Evolutionary conservation across 768 basidiomycete species (phyloP).

Genomic region (Asterophora parasitica): DNA sequence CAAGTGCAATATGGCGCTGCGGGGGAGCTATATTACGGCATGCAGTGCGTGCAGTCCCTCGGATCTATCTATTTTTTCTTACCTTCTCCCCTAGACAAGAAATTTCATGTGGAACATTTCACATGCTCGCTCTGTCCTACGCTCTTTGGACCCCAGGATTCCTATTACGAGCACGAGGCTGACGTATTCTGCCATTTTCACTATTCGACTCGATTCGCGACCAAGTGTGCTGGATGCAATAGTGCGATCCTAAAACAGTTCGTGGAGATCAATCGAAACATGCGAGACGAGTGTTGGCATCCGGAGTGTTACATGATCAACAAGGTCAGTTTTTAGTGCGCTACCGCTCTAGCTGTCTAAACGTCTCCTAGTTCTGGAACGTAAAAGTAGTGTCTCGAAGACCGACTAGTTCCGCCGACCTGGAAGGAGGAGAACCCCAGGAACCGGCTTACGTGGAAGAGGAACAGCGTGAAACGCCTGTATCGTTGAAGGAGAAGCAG

Average conservation of each 20-base stretch:
- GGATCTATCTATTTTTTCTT: conserved; percentile 8
- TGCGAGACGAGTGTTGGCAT: conserved; percentile 99
- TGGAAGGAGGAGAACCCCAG: conserved; percentile 45
- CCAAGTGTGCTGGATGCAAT: conserved; percentile 96
- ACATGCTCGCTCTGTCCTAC: conserved; percentile 96
- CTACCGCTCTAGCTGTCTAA: conserved; percentile 2
- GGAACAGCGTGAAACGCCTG: conserved; percentile 74
- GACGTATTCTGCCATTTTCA: conserved; percentile 99
- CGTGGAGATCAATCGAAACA: conserved; percentile 98
- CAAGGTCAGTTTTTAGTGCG: conserved; percentile 56
- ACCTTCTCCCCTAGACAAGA: conserved; percentile 65
- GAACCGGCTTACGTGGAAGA: conserved; percentile 66
- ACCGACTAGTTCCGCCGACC: conserved; percentile 55
- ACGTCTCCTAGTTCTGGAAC: conserved; percentile 83
- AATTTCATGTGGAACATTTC: conserved; percentile 99
- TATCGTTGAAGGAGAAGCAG: conserved; percentile 84
- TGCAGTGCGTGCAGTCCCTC: conserved; percentile 61
- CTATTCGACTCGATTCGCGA: conserved; percentile 97
- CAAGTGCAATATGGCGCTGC: conserved; percentile 89
- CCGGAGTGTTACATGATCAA: conserved; percentile 99
- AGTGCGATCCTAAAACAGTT: conserved; percentile 99
- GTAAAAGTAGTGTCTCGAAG: conserved; percentile 83
- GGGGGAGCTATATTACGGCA: conserved; percentile 98
- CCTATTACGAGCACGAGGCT: conserved; percentile 98
- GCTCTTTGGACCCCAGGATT: conserved; percentile 95